Conservation (phyloP, 768 basidiomycete genomes). For the Goffeauzyma gilvescens region DNA sequence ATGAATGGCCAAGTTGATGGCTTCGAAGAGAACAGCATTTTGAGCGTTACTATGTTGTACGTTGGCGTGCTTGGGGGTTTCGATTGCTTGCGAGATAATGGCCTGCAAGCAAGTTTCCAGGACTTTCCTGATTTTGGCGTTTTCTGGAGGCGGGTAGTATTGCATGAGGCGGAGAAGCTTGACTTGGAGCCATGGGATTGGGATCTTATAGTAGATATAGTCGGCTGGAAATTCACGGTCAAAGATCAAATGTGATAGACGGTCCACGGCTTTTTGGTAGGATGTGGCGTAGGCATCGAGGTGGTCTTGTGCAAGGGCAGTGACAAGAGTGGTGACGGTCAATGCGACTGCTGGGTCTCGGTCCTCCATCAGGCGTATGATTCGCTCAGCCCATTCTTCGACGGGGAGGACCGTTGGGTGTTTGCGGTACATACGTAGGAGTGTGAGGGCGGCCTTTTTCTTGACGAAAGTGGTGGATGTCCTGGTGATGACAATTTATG, state of each 20-base stretch:
- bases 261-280: constrained; percentile 84
- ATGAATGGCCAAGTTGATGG: constrained; percentile 89
- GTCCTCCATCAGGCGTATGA: constrained; percentile 92
- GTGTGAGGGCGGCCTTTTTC: constrained; percentile 91
- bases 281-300: constrained; percentile 76
- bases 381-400: constrained; percentile 84
- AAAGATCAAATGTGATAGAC: constrained; percentile 67
- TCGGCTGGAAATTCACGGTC: constrained; percentile 72
- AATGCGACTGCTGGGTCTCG: constrained; percentile 79
- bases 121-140: constrained; percentile 54
- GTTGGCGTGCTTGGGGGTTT: constrained; percentile 51
- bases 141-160: constrained; percentile 89
- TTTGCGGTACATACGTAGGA: constrained; percentile 83
- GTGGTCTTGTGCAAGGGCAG: constrained; percentile 85
- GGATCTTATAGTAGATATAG: constrained; percentile 94
- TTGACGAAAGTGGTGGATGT: constrained; percentile 90
- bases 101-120: constrained; percentile 69
- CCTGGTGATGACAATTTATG: constrained; percentile 34
- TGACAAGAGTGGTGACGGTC: constrained; percentile 78
- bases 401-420: constrained; percentile 86
- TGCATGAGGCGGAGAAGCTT: constrained; percentile 81
- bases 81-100: constrained; percentile 70
- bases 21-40: constrained; percentile 94
- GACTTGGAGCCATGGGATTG: constrained; percentile 92
- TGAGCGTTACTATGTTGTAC: constrained; percentile 98